These are phyloP conservation scores for Chondrus crispus DNA, from an alignment of 23 red algal species.

Conservation along the genomic window DNA sequence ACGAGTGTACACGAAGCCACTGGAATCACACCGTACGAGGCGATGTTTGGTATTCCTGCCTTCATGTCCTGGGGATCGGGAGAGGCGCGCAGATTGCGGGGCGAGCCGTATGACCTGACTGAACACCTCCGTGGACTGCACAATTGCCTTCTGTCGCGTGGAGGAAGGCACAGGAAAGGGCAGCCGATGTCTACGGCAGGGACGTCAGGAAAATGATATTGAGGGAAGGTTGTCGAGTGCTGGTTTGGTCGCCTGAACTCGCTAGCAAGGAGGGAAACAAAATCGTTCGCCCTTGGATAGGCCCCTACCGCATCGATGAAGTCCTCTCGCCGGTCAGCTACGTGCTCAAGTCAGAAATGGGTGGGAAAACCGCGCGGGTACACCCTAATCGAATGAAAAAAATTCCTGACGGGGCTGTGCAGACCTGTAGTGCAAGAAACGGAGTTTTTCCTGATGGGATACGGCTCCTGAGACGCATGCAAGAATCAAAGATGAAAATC, in stretches of 20 bases:
- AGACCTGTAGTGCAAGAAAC: not conserved
- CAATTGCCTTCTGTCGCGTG: not conserved
- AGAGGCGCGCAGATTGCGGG: not conserved
- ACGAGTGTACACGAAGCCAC: not conserved
- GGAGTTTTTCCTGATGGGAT: not conserved
- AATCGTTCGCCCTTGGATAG: not conserved
- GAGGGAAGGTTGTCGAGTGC: not conserved
- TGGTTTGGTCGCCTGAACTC: not conserved
- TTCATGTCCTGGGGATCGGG: not conserved
- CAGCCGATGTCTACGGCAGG: not conserved
- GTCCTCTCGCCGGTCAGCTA: not conserved
- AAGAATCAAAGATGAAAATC: too few relatives aligned
- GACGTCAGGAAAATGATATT: not conserved
- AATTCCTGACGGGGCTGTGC: not conserved
- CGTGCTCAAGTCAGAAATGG: not conserved
- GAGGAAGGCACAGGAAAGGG: not conserved
- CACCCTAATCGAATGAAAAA: not conserved
- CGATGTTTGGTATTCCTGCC: not conserved
- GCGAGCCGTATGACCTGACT: not conserved
- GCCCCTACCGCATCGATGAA: constrained; percentile 5
- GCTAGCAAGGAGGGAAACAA: not conserved
- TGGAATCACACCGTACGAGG: not conserved
- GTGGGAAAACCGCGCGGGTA: not conserved
- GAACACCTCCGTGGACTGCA: not conserved
- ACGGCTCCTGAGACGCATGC: not conserved